A percentile compares a stretch with the other conserved stretches of the same genome.
These are phyloP conservation scores for Diphasiastrum complanatum DNA, from an alignment of 83 land plant genomes.

Conservation along the genomic window DNA sequence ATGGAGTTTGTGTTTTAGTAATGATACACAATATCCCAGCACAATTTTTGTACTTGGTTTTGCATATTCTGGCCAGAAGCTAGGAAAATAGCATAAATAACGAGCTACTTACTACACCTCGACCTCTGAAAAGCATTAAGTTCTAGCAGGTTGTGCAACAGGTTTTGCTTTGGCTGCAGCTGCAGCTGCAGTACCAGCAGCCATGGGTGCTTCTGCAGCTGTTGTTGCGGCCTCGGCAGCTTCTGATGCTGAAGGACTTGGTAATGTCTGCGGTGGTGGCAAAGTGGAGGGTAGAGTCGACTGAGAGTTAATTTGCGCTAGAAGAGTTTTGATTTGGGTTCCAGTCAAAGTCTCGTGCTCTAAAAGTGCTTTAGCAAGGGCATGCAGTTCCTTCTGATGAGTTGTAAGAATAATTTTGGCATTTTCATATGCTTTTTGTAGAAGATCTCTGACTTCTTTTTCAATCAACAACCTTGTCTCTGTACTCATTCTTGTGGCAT, in stretches of 20 bases:
- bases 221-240: conserved; percentile 74
- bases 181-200: too few species aligned
- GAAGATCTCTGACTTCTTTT: conserved; percentile 66
- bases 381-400: conserved; percentile 75
- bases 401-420: conserved; percentile 73
- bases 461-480: conserved; percentile 87
- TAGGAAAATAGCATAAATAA: too few species aligned
- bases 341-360: conserved; percentile 89
- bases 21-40: too few species aligned
- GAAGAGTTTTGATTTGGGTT: conserved; percentile 63
- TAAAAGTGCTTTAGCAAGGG: conserved; percentile 76
- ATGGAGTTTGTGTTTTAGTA: too few species aligned
- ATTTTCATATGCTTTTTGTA: conserved; percentile 77
- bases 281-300: conserved; percentile 26
- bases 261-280: too few species aligned
- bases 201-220: conserved; percentile 52
- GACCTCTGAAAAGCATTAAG: too few species aligned
- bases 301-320: conserved; percentile 54
- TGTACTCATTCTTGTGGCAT: conserved; percentile 92
- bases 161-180: conserved; percentile 59
- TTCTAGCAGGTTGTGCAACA: conserved; percentile 54
- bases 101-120: too few species aligned
- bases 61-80: too few species aligned
- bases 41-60: too few species aligned
- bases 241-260: too few species aligned